A percentile compares a stretch with the other conserved stretches of the same genome.
Conservation (phyloP, 2,329 filamentous ascomycete genomes). For the Amphichorda felina region DNA sequence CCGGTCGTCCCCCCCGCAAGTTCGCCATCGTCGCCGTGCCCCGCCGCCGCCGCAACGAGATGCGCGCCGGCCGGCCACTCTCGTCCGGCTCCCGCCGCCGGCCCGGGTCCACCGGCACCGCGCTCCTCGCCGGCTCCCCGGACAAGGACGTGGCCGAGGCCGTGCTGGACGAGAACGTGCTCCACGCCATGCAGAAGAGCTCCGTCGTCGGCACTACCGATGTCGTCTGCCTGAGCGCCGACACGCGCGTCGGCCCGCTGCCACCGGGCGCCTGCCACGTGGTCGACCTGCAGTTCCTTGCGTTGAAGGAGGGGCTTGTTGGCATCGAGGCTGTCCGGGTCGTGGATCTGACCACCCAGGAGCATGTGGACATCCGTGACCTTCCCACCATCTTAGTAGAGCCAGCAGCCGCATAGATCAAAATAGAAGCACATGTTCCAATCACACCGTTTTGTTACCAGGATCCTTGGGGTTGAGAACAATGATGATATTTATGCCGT, state of each 20-base stretch:
- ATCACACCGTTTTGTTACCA: too few species aligned
- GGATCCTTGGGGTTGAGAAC: too few species aligned
- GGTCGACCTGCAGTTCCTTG: conserved; percentile 60
- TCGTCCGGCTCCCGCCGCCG: conserved; percentile 30
- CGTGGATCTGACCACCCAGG: conserved; percentile 60
- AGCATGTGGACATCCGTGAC: conserved; percentile 67
- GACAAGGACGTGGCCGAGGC: conserved; percentile 45
- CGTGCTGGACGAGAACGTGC: conserved; percentile 57
- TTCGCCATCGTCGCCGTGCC: conserved; percentile 59
- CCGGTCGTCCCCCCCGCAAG: conserved; percentile 40
- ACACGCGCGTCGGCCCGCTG: conserved; percentile 61
- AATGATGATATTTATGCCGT: too few species aligned
- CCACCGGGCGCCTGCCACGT: conserved; percentile 63
- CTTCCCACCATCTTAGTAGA: conserved; percentile 56
- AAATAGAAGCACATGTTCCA: not conserved
- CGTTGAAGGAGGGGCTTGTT: conserved; percentile 50
- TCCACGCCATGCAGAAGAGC: conserved; percentile 60
- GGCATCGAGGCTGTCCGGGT: conserved; percentile 62
- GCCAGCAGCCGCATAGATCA: conserved; percentile 9
- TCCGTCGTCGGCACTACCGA: conserved; percentile 52
- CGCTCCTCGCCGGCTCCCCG: not conserved
- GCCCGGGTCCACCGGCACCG: conserved; percentile 7
- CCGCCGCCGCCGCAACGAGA: conserved; percentile 47
- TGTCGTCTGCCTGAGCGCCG: conserved; percentile 63
- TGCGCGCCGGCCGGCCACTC: conserved; percentile 37